Evolutionary conservation across 2,329 filamentous ascomycete species (phyloP), one percentile per base, ranked within the genome.

Genomic region (Cladosporium sphaerospermum): DNA sequence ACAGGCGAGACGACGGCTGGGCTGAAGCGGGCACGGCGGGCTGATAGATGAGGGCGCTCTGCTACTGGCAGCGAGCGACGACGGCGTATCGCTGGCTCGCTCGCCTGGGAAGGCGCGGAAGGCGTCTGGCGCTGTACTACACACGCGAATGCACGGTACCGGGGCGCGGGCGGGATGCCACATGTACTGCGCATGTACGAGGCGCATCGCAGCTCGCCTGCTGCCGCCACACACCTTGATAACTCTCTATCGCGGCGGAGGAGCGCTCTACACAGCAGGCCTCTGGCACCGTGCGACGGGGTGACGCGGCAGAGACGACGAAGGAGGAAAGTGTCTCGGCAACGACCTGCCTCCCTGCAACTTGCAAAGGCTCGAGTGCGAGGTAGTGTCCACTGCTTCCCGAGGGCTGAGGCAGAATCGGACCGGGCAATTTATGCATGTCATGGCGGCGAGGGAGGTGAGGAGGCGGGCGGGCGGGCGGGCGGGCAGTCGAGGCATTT

Each of bases 341-440:
- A 39, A 9, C 9, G 36, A 9, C 11, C 34, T 39, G 23, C 23
- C 23, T 28, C 23, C 23, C 23, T 39, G 36, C 36, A 14, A 39
- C n/a, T 16, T 14, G 23, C 4, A 28, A 5, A 28, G 23, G 23
- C 23, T 28, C 23, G 23, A 28, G 23, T 28, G 23, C 6, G 23
- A 28, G 23, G 23, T 28, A 3, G 16, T 18, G 16, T 18, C 16
- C 16, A 18, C 16, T 18, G 23, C 23, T 28, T 28, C 23, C 23
- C 23, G 39, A 49, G 47, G 14, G 14, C 16, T 28, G 40, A 42
- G 19, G 47, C 47, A 32, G 39, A 33, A 23, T 50, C 47, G 47
- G 47, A 39, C 47, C 47, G 47, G 14, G 47, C 31, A 28, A 18
- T 50, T 43, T 43, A 50, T 50, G 47, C 47, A 50, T 14, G 37